Percentiles rank a stretch among this genome's conserved stretches.
Conservation (phyloP, 139 green algal genomes). For the Coccomyxa sp. region DNA sequence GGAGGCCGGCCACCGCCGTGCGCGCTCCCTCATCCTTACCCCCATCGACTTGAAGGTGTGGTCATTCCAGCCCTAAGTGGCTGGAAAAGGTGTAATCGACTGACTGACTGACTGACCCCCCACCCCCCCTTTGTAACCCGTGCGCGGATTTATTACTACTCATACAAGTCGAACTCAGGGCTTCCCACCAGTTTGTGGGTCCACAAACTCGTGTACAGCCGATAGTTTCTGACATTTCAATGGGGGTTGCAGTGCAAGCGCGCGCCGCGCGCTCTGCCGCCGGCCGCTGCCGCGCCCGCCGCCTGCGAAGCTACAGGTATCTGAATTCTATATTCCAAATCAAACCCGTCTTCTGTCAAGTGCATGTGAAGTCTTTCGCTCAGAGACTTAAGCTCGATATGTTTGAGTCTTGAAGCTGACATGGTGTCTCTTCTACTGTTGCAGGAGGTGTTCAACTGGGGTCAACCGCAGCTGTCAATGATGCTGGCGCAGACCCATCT, state of each 20-base stretch:
- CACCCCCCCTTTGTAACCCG: neutral
- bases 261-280: too few species aligned
- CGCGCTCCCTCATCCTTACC: neutral
- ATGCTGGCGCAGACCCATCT: neutral
- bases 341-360: neutral
- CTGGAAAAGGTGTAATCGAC: too few species aligned
- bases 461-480: neutral
- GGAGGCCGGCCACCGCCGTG: neutral
- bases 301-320: neutral
- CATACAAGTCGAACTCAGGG: neutral
- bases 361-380: neutral
- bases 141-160: neutral
- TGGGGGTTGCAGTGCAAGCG: too few species aligned
- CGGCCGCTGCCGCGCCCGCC: too few species aligned
- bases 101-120: neutral
- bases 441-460: neutral
- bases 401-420: neutral
- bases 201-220: too few species aligned
- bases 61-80: neutral
- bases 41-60: neutral
- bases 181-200: too few species aligned
- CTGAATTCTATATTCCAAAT: neutral
- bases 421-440: too few species aligned
- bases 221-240: too few species aligned
- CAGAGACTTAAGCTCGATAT: neutral